Evolutionary conservation across 129 eudicot species (phyloP).

Genomic region (Sambucus nigra): DNA sequence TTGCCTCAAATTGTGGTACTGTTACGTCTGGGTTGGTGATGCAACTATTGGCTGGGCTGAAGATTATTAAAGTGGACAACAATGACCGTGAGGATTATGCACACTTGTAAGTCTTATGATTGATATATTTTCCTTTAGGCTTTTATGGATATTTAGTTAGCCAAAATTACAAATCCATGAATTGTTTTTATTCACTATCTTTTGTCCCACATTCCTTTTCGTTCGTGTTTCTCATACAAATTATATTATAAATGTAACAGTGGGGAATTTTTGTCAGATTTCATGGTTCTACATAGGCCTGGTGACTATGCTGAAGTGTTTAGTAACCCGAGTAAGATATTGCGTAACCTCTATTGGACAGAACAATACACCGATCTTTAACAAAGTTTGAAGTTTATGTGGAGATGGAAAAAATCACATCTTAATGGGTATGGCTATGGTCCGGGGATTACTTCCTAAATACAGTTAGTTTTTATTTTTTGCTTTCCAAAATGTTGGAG

Average conservation of each 20-base stretch:
- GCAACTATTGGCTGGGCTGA: slow-evolving; percentile 92
- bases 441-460: neutral
- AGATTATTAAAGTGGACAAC: slow-evolving; percentile 95
- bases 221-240: too few relatives aligned
- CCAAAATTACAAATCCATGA: too few relatives aligned
- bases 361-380: slow-evolving; percentile 28
- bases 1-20: slow-evolving; percentile 91
- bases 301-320: slow-evolving; percentile 60
- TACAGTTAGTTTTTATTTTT: neutral
- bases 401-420: slow-evolving; percentile 51
- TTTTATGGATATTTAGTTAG: neutral
- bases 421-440: neutral
- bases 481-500: neutral
- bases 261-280: too few relatives aligned
- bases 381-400: slow-evolving; percentile 34
- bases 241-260: too few relatives aligned
- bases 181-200: too few relatives aligned
- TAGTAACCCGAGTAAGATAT: slow-evolving; percentile 41
- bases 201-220: too few relatives aligned
- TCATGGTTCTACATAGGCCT: too few relatives aligned
- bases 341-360: slow-evolving; percentile 38
- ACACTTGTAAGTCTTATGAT: slow-evolving; percentile 48
- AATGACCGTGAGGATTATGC: slow-evolving; percentile 97
- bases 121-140: neutral
- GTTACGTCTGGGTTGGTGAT: slow-evolving; percentile 93